Evolutionary conservation across 352 stramenopile genomes (phyloP).

Genomic region (Globisporangium perplexum): DNA sequence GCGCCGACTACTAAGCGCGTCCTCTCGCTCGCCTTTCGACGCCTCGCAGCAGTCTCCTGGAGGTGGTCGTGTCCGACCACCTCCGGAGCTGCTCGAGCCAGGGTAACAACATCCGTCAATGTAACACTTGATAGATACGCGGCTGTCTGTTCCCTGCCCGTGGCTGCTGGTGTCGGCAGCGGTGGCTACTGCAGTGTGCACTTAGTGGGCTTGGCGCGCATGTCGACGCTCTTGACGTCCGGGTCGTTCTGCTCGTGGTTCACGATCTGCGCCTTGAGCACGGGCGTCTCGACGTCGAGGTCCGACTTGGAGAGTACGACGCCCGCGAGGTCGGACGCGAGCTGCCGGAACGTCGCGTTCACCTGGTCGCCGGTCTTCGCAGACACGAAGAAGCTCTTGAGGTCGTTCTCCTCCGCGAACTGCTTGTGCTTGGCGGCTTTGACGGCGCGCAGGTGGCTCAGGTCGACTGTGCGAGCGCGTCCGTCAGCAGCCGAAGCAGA

Average conservation of each 20-base stretch:
- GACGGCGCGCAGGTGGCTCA: constrained; percentile 89
- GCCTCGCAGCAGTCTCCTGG: no score
- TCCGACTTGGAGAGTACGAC: constrained; percentile 83
- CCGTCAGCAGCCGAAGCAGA: neutral
- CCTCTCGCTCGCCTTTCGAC: neutral
- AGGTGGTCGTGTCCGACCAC: neutral
- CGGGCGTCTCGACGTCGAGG: constrained; percentile 72
- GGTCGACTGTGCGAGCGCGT: constrained; percentile 45
- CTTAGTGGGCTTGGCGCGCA: constrained; percentile 37
- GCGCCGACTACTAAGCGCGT: constrained; percentile 79
- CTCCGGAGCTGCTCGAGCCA: constrained; percentile 3
- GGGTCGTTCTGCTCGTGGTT: constrained; percentile 91
- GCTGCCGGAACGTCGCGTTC: constrained; percentile 80
- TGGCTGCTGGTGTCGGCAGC: neutral
- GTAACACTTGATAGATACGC: constrained; percentile 63
- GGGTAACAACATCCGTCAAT: constrained; percentile 65
- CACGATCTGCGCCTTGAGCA: constrained; percentile 90
- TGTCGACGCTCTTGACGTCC: constrained; percentile 78
- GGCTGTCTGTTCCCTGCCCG: constrained; percentile 10
- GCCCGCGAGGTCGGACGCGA: constrained; percentile 79
- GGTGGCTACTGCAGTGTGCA: constrained; percentile 45
- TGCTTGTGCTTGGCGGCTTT: constrained; percentile 87
- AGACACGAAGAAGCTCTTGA: constrained; percentile 91
- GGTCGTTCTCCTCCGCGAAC: constrained; percentile 92
- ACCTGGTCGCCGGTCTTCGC: constrained; percentile 93